phyloP scores from a whole-genome alignment of 257 asterid genomes.

The Scutellaria galericulata region DNA sequence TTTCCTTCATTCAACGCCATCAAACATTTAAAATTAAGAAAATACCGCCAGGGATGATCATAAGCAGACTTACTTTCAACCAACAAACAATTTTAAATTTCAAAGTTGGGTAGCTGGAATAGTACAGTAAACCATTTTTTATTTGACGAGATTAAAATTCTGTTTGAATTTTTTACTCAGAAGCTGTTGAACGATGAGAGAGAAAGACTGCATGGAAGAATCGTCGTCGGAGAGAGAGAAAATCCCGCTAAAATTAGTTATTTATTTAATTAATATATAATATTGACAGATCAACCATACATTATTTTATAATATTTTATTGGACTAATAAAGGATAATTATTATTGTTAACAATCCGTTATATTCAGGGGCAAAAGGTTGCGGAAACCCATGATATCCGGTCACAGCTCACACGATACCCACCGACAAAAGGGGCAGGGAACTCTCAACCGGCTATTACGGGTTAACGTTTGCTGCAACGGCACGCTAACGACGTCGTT shows the following conservation, averaged over 20 bases:
- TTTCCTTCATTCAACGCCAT: conserved; percentile 50
- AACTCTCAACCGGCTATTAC: conserved; percentile 58
- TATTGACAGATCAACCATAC: background rate
- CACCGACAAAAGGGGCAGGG: conserved; percentile 51
- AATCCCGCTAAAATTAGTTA: conserved; percentile 30
- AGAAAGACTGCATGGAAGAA: conserved; percentile 38
- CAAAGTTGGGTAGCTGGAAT: conserved; percentile 45
- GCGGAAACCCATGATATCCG: conserved; percentile 60
- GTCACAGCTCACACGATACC: conserved; percentile 32
- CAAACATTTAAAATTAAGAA: conserved; percentile 43
- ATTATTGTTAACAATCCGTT: conserved; percentile 17
- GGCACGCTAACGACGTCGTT: conserved; percentile 49
- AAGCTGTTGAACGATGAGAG: conserved; percentile 22
- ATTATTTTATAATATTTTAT: background rate
- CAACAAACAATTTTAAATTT: conserved; percentile 43
- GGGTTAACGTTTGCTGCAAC: conserved; percentile 53
- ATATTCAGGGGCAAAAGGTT: conserved; percentile 38
- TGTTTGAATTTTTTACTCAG: conserved; percentile 14
- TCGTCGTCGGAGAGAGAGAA: conserved; percentile 34
- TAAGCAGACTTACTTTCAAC: conserved; percentile 53
- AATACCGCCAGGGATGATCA: conserved; percentile 55
- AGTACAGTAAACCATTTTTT: conserved; percentile 11
- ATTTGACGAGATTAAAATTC: conserved; percentile 20
- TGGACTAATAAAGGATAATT: too few relatives aligned
- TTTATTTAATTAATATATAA: background rate